Evolutionary conservation across 352 stramenopile genomes (phyloP), one percentile per base, ranked within the genome.

Genomic region (Stramenopiles sp.): DNA sequence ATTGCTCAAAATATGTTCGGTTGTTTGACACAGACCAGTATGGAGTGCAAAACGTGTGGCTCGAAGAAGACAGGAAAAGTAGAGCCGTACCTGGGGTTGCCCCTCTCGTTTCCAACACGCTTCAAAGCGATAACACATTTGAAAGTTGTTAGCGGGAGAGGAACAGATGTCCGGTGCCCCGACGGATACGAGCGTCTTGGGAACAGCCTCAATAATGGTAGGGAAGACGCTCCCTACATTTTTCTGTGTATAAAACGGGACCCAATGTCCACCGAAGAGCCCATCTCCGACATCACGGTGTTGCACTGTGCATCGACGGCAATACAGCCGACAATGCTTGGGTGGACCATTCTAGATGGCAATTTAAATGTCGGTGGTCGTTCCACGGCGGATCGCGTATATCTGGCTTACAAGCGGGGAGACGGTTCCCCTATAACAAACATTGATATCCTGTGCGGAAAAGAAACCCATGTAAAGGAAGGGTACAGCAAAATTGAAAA

Each of bases 201-300:
- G 25, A 12, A 18, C 12, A 53, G 25, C 25, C 25, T 53, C 12
- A 53, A 53, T 25, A 25, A 53, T 12, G 43, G 43, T 18, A 12
- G 43, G 25, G 43, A 53, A 53, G 43, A 53, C 25, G 25, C 43
- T 18, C 43, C 43, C 25, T 53, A 53, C 43, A 25, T 53, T 25
- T 53, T 53, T 53, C 43, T 53, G 12, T 53, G 43, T 53, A 12
- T 53, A 53, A 53, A 53, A 53, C 43, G 43, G 12, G 43, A 53
- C 43, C 43, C 43, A 53, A 25, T 18, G 12, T 18, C 12, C 12
- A 25, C 43, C 12, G 25, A 18, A 12, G 12, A 53, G 43, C 43
- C 43, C 43, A 53, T 53, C 12, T 53, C 43, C 25, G 43, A 53
- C 43, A 53, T 53, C 12, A 53, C 43, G 12, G 25, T 53, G 12